Evolutionary conservation across 129 eudicot species (phyloP).

Genomic region (Calendula officinalis): DNA sequence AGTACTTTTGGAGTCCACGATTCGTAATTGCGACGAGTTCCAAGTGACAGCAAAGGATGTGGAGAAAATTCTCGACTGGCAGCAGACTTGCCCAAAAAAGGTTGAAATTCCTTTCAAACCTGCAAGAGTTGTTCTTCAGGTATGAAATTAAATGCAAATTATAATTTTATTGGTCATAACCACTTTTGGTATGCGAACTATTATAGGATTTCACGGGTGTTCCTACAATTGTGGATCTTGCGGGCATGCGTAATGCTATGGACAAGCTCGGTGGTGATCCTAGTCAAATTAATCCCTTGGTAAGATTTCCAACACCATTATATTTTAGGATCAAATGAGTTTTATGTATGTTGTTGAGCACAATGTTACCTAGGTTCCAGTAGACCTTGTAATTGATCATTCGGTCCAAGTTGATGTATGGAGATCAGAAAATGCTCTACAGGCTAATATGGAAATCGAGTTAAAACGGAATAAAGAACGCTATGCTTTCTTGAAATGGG

Average conservation of each 20-base stretch:
- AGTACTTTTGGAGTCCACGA: slow-evolving; percentile 26
- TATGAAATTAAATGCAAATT: too few species aligned
- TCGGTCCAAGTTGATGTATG: slow-evolving; percentile 27
- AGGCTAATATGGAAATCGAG: slow-evolving; percentile 22
- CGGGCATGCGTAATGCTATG: slow-evolving; percentile 29
- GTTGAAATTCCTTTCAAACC: slow-evolving; percentile 35
- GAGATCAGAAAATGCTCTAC: slow-evolving; percentile 19
- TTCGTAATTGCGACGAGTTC: slow-evolving; percentile 27
- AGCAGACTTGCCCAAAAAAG: slow-evolving; percentile 20
- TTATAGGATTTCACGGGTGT: slow-evolving; percentile 33
- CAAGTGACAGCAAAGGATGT: slow-evolving; percentile 32
- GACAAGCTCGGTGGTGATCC: slow-evolving; percentile 25
- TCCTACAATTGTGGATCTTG: slow-evolving; percentile 32
- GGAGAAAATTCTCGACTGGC: slow-evolving; percentile 34
- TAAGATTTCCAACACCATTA: slow-evolving; percentile 11
- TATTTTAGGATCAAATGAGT: background rate
- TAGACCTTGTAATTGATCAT: slow-evolving; percentile 15
- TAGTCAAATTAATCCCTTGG: slow-evolving; percentile 32
- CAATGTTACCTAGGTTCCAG: slow-evolving; percentile 9
- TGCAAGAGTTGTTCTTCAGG: slow-evolving; percentile 31
- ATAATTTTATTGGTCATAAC: too few species aligned
- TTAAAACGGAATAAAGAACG: slow-evolving; percentile 19
- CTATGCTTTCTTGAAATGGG: slow-evolving; percentile 96
- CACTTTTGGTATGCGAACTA: background rate
- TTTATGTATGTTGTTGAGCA: too few species aligned